These are phyloP conservation scores for Penicillium waksmanii DNA, from an alignment of 495 filamentous ascomycete genomes.

Conservation along the genomic window DNA sequence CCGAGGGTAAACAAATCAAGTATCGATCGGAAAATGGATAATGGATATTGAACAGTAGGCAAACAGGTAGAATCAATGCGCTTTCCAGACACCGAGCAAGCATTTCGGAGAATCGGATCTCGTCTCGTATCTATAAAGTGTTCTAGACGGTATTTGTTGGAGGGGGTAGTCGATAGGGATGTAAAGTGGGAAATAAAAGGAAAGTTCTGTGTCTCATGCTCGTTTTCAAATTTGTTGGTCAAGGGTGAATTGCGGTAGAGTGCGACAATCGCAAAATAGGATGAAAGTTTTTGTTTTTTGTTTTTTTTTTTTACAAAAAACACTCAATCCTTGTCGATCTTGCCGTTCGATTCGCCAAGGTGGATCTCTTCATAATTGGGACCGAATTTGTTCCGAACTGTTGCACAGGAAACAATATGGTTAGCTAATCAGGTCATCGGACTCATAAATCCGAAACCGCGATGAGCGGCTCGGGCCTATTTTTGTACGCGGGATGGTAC, in stretches of 20 bases:
- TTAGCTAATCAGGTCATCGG: slow-evolving; percentile 21
- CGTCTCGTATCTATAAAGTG: slow-evolving; percentile 25
- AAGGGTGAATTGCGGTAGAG: not conserved
- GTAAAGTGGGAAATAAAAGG: slow-evolving; percentile 7
- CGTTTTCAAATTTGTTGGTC: slow-evolving; percentile 8
- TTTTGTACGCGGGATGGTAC: slow-evolving; percentile 7
- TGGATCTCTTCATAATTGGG: slow-evolving; percentile 57
- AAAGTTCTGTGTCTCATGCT: slow-evolving; percentile 27
- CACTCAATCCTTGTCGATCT: slow-evolving; percentile 54
- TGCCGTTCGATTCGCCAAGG: slow-evolving; percentile 53
- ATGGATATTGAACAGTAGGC: slow-evolving; percentile 2
- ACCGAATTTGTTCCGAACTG: slow-evolving; percentile 59
- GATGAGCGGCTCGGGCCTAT: not conserved
- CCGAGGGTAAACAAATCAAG: not conserved
- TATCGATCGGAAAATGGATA: not conserved
- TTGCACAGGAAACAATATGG: slow-evolving; percentile 9
- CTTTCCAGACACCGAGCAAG: slow-evolving; percentile 17
- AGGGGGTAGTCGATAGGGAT: not conserved
- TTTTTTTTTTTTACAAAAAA: not conserved
- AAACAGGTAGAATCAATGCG: slow-evolving; percentile 13
- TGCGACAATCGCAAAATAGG: too few relatives aligned
- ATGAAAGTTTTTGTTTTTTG: slow-evolving; percentile 2
- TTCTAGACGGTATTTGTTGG: slow-evolving; percentile 12
- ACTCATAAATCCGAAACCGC: not conserved
- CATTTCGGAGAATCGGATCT: slow-evolving; percentile 14